Evolutionary conservation across 2,329 filamentous ascomycete species (phyloP).

Genomic region (Colletotrichum graminicola): DNA sequence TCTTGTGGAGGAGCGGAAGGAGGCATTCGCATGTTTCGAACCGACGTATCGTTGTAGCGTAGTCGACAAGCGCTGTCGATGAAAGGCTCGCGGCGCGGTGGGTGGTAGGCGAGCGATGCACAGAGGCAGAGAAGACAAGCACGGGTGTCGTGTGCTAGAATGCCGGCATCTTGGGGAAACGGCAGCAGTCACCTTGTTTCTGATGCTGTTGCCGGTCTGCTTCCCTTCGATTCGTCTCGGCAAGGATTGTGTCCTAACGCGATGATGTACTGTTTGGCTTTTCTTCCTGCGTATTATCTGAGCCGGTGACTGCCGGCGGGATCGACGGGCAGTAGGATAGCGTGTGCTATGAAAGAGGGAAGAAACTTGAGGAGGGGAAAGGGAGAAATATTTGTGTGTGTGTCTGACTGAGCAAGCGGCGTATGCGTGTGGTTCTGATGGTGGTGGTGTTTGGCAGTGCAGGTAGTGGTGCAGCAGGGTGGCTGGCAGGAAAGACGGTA

Average conservation of each 20-base stretch:
- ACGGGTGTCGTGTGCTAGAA: slow-evolving; percentile 36
- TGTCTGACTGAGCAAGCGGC: slow-evolving; percentile 30
- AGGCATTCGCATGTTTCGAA: slow-evolving; percentile 41
- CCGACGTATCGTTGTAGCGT: slow-evolving; percentile 1
- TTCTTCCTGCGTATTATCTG: slow-evolving; percentile 1
- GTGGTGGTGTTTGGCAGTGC: slow-evolving; percentile 31
- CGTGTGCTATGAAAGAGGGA: slow-evolving; percentile 10
- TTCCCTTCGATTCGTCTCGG: slow-evolving; percentile 17
- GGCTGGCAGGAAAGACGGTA: slow-evolving; percentile 24
- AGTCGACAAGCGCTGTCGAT: slow-evolving; percentile 17
- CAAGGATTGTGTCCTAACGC: neutral
- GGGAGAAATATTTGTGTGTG: slow-evolving; percentile 12
- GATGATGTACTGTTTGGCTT: neutral
- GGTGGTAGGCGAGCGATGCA: slow-evolving; percentile 18
- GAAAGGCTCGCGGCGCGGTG: slow-evolving; percentile 9
- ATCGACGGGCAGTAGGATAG: slow-evolving; percentile 3
- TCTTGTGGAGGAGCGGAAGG: slow-evolving; percentile 25
- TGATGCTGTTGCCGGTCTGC: neutral
- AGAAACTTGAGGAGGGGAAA: slow-evolving; percentile 19
- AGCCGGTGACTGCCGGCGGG: slow-evolving; percentile 3
- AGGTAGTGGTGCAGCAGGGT: slow-evolving; percentile 6
- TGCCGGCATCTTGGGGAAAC: slow-evolving; percentile 39
- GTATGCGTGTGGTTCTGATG: slow-evolving; percentile 15
- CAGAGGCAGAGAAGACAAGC: slow-evolving; percentile 16
- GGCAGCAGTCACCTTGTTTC: slow-evolving; percentile 27